Conservation (phyloP, 129 eudicot genomes). For the Helichrysum umbraculigerum region DNA sequence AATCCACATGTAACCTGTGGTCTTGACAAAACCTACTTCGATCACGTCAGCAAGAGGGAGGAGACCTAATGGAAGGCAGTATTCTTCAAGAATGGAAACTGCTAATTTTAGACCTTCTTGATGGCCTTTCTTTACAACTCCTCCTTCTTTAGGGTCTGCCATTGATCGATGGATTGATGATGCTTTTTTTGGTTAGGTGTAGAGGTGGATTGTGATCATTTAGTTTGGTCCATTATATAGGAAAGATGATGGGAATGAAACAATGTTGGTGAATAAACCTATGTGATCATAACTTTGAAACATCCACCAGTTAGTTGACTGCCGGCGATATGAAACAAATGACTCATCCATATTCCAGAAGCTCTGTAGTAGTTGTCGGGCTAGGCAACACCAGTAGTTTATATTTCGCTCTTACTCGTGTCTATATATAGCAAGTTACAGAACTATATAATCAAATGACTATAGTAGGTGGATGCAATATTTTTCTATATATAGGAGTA, state of each 20-base stretch:
- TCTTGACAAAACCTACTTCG: constrained; percentile 64
- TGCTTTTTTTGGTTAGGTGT: neutral
- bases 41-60: constrained; percentile 61
- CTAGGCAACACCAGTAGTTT: no score
- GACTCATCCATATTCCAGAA: no score
- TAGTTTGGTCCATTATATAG: constrained; percentile 21
- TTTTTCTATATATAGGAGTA: no score
- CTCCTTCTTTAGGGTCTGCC: constrained; percentile 65
- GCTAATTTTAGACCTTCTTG: constrained; percentile 68
- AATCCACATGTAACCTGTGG: constrained; percentile 71
- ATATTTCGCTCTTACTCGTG: no score
- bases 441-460: neutral
- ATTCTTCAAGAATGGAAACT: constrained; percentile 48
- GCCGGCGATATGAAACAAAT: constrained; percentile 18
- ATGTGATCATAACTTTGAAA: constrained; percentile 36
- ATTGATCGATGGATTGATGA: constrained; percentile 26
- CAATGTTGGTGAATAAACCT: constrained; percentile 36
- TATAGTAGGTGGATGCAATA: no score
- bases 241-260: constrained; percentile 26
- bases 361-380: no score
- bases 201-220: constrained; percentile 24
- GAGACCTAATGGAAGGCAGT: constrained; percentile 56
- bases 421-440: neutral
- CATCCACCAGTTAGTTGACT: constrained; percentile 10
- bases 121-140: constrained; percentile 50